A percentile compares a stretch with the other conserved stretches of the same genome.
phyloP scores from a whole-genome alignment of 805 yeast genomes.

The Ogataea polymorpha region DNA sequence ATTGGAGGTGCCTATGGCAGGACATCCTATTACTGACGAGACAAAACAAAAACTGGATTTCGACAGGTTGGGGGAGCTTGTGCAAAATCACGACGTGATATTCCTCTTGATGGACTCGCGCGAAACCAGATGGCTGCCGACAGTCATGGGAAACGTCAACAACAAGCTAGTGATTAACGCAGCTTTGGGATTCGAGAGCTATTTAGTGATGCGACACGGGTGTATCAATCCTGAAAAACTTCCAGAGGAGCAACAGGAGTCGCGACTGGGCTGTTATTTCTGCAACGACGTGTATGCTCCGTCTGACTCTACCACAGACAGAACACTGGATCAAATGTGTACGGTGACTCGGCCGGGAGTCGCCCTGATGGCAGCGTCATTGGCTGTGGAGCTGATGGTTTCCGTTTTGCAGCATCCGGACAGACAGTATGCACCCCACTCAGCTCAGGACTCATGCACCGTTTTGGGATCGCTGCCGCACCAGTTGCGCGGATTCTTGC shows the following conservation, averaged over 20 bases:
- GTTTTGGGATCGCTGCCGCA: slow-evolving; percentile 78
- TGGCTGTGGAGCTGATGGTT: slow-evolving; percentile 80
- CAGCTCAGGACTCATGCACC: slow-evolving; percentile 27
- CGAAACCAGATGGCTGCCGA: slow-evolving; percentile 97
- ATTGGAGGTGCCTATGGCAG: slow-evolving; percentile 92
- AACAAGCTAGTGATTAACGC: slow-evolving; percentile 81
- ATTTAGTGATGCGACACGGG: slow-evolving; percentile 93
- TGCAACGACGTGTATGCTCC: slow-evolving; percentile 98
- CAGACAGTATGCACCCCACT: slow-evolving; percentile 40
- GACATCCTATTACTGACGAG: slow-evolving; percentile 74
- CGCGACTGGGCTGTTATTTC: slow-evolving; percentile 83
- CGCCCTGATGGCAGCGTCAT: slow-evolving; percentile 80
- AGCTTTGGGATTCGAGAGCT: slow-evolving; percentile 93
- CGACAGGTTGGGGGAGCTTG: slow-evolving; percentile 48
- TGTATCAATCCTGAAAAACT: slow-evolving; percentile 28
- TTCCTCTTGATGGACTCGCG: slow-evolving; percentile 90
- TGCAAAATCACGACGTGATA: slow-evolving; percentile 68
- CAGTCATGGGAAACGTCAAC: slow-evolving; percentile 67
- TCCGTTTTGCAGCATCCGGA: slow-evolving; percentile 67
- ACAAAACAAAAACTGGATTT: slow-evolving; percentile 47
- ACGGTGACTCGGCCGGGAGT: slow-evolving; percentile 98
- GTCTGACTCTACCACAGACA: slow-evolving; percentile 75
- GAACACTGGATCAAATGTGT: slow-evolving; percentile 96
- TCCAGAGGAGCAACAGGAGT: slow-evolving; percentile 26
- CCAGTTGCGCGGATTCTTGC: slow-evolving; percentile 85